Conservation (phyloP, 2,329 filamentous ascomycete genomes). For the Talaromyces islandicus region DNA sequence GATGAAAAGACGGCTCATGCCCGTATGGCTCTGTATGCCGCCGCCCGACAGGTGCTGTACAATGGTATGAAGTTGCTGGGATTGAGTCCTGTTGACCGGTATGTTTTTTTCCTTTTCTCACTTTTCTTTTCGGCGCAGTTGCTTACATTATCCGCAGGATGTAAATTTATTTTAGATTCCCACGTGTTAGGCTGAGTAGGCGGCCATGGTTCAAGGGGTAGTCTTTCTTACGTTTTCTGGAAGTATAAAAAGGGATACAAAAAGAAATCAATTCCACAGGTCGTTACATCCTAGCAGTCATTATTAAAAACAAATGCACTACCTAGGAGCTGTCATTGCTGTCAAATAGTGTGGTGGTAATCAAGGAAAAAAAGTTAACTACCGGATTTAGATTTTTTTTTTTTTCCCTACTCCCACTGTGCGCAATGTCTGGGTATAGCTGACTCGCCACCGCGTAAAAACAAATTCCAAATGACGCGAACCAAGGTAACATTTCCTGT, state of each 20-base stretch:
- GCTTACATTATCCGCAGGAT: background rate
- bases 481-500: no score
- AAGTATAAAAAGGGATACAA: background rate
- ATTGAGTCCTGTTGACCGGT: conserved; percentile 59
- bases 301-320: background rate
- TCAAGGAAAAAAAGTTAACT: no score
- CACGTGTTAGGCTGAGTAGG: background rate
- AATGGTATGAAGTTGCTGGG: conserved; percentile 63
- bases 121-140: background rate
- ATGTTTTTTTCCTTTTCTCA: conserved; percentile 11
- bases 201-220: background rate
- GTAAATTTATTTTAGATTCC: background rate
- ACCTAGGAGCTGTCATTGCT: no score
- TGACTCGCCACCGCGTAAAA: no score
- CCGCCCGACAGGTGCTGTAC: conserved; percentile 56
- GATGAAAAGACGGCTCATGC: conserved; percentile 54
- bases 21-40: conserved; percentile 56
- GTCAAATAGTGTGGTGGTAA: no score
- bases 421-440: no score
- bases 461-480: no score
- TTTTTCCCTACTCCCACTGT: no score
- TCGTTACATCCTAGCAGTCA: background rate
- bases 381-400: no score
- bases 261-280: background rate
- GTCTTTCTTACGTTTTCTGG: background rate